A percentile compares a stretch with the other conserved stretches of the same genome.
These are phyloP conservation scores for Starmerella etchellsii DNA, from an alignment of 805 yeast species.

Conservation along the genomic window DNA sequence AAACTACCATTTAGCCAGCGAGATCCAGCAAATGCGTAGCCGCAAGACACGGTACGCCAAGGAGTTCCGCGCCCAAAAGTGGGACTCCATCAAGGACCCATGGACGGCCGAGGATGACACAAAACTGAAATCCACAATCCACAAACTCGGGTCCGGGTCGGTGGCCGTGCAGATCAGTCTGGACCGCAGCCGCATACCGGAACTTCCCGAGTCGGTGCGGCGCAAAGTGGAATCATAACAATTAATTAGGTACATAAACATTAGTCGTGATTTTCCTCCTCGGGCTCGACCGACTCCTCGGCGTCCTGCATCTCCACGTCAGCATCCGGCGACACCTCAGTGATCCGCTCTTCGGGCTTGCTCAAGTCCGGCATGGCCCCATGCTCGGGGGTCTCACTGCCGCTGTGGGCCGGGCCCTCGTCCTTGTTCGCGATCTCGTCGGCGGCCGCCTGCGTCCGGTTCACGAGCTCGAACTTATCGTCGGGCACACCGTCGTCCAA, in stretches of 20 bases:
- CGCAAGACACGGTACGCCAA: slow-evolving; percentile 34
- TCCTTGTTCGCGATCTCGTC: slow-evolving; percentile 9
- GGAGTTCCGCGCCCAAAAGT: slow-evolving; percentile 33
- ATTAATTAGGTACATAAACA: not conserved
- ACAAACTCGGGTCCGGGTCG: slow-evolving; percentile 47
- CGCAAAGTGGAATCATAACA: too few relatives aligned
- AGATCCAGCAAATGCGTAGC: slow-evolving; percentile 33
- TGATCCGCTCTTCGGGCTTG: not conserved
- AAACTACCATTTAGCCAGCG: slow-evolving; percentile 39
- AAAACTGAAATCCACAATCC: slow-evolving; percentile 36
- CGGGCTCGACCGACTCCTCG: not conserved
- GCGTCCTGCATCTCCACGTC: not conserved
- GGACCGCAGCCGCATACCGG: not conserved
- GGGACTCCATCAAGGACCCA: slow-evolving; percentile 33
- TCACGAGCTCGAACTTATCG: slow-evolving; percentile 35
- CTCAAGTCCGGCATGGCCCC: not conserved
- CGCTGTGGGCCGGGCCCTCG: slow-evolving; percentile 2
- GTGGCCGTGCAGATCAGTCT: slow-evolving; percentile 38
- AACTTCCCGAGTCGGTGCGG: not conserved
- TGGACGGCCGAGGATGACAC: slow-evolving; percentile 43
- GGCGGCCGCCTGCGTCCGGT: slow-evolving; percentile 11
- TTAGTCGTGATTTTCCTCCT: not conserved
- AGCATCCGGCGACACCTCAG: not conserved
- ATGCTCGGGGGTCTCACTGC: slow-evolving; percentile 10
- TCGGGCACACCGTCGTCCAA: slow-evolving; percentile 29